phyloP scores from a whole-genome alignment of 2,329 filamentous ascomycete genomes.

The Penicillium expansum region DNA sequence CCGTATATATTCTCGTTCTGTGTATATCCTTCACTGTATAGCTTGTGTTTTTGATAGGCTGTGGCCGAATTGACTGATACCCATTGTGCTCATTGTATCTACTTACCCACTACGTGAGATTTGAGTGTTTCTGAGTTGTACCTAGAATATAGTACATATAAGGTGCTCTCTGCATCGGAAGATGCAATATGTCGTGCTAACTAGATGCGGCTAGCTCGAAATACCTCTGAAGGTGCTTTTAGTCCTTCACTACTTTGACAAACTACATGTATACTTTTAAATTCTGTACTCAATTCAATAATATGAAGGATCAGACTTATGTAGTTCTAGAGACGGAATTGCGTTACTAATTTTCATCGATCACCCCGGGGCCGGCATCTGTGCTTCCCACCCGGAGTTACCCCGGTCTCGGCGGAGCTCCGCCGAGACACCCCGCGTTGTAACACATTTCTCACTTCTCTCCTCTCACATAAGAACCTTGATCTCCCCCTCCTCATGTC shows the following conservation, averaged over 20 bases:
- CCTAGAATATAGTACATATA: not conserved
- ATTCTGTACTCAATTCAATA: not conserved
- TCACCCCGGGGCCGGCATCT: not conserved
- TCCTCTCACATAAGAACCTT: not conserved
- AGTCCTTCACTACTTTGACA: not conserved
- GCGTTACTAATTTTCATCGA: not conserved
- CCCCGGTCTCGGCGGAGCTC: conserved; percentile 8
- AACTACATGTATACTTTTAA: not conserved
- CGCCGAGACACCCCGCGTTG: conserved; percentile 5
- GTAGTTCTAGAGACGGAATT: not conserved
- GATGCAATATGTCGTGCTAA: not conserved
- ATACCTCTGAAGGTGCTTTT: not conserved
- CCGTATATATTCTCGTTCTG: not conserved
- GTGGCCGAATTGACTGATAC: conserved; percentile 2
- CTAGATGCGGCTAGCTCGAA: not conserved
- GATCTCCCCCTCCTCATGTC: conserved; percentile 3
- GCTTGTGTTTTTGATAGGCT: not conserved
- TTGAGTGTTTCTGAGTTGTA: not conserved
- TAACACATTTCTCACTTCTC: not conserved
- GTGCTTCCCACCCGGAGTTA: not conserved
- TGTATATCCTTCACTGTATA: not conserved
- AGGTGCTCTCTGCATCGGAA: too few relatives aligned
- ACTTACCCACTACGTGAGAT: not conserved
- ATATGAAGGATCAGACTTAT: too few relatives aligned
- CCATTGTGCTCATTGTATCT: not conserved